These are phyloP conservation scores for Pseudofabraea citricarpa DNA, from an alignment of 2,329 filamentous ascomycete genomes.

Conservation along the genomic window DNA sequence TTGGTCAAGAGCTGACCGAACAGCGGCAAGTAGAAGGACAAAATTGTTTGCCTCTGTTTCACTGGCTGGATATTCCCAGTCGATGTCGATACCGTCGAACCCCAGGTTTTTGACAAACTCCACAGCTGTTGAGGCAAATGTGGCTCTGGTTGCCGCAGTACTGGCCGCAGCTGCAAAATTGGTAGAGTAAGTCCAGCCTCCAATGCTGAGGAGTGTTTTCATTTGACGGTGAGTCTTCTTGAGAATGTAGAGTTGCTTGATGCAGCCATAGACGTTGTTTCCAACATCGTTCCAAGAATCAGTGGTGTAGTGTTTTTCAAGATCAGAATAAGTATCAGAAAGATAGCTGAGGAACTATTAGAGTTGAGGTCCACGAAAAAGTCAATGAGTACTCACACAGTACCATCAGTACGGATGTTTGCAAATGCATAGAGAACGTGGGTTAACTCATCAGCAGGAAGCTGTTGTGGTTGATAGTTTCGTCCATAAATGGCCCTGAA, in stretches of 20 bases:
- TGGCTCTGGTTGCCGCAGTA: conserved; percentile 40
- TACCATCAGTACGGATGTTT: conserved; percentile 66
- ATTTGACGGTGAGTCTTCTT: conserved; percentile 75
- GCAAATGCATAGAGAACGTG: conserved; percentile 81
- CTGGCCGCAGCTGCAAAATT: conserved; percentile 67
- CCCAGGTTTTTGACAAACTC: conserved; percentile 13
- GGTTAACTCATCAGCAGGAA: conserved; percentile 66
- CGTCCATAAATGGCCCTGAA: conserved; percentile 72
- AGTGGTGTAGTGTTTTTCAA: conserved; percentile 76
- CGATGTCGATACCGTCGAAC: conserved; percentile 19
- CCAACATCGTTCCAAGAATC: conserved; percentile 59
- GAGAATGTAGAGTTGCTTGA: conserved; percentile 73
- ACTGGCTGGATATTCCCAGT: conserved; percentile 17
- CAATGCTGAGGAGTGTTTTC: conserved; percentile 75
- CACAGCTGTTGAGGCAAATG: conserved; percentile 14
- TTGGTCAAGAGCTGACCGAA: conserved; percentile 38
- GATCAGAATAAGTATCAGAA: conserved; percentile 65
- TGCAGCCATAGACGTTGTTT: conserved; percentile 73
- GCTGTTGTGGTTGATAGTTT: conserved; percentile 65
- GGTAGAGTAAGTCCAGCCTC: conserved; percentile 78
- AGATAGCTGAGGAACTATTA: conserved; percentile 36
- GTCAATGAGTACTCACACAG: conserved; percentile 48
- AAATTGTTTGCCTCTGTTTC: conserved; percentile 16
- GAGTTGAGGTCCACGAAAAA: conserved; percentile 54
- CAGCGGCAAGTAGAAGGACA: conserved; percentile 20